Evolutionary conservation across 129 eudicot genomes (phyloP), one percentile per base, ranked within the genome.

Genomic region (Mikania micrantha): DNA sequence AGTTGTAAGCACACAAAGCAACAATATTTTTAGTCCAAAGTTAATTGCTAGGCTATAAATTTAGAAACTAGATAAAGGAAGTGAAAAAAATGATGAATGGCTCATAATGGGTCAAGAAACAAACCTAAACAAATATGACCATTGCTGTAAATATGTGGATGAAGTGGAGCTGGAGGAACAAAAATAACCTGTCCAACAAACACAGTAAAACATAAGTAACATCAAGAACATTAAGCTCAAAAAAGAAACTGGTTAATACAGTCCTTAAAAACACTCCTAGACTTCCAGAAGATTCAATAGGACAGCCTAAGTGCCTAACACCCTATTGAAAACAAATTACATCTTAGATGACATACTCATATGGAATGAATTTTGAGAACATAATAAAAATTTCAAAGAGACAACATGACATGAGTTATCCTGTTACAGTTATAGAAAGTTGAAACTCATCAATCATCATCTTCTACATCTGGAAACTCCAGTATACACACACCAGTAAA

Each of bases 51-150:
- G 50, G 40, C 21, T n/a, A 57, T 1, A 39, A 20, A 45, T 49
- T 50, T 61, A 11, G 5, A 22, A 39, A 16, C 19, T 0, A 36
- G 8, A 10, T 27, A 20, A 48, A 62, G 15, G n/a, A 25, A 41
- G 7, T 40, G 24, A 31, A 56, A 32, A 32, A 4, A 7, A 47
- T 36, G 45, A 64, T 19, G 21, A 60, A 25, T 12, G 4, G 31
- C 13, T 49, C 5, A 22, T 22, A n/a, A 52, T 16, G 12, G 50
- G 42, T 36, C 44, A 66, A 7, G 40, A 74, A 63, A 69, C 83
- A 58, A 79, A 88, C 96, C 96, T 86, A 85, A 79, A 69, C 96
- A 89, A 47, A 89, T 85, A 73, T 89, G 96, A 4, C 96, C 96
- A 32, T 89, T 89, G 90, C 93, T 89, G 71, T 89, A 89, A 60